phyloP scores from a whole-genome alignment of 352 stramenopile species.

The Phytopythium vexans region DNA sequence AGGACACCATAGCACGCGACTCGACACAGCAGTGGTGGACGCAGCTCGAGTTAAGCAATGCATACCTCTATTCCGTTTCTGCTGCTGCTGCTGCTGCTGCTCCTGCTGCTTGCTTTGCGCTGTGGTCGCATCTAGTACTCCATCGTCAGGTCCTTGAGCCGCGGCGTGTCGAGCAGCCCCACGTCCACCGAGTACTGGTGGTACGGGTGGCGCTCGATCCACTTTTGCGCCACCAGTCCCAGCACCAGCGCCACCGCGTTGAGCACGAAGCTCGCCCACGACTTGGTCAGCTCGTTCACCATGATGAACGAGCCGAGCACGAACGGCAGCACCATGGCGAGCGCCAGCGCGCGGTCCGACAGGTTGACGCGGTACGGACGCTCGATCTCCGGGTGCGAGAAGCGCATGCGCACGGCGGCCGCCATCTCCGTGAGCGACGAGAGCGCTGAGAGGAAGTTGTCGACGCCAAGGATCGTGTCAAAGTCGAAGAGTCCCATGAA shows the following conservation, averaged over 20 bases:
- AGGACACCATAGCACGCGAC: too few species aligned
- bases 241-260: slow-evolving; percentile 49
- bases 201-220: slow-evolving; percentile 59
- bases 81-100: too few species aligned
- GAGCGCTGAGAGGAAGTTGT: slow-evolving; percentile 93
- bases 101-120: background rate
- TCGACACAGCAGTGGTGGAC: too few species aligned
- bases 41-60: too few species aligned
- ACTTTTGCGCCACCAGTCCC: slow-evolving; percentile 56
- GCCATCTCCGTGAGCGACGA: slow-evolving; percentile 89
- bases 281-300: slow-evolving; percentile 68
- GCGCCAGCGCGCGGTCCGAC: slow-evolving; percentile 41
- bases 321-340: slow-evolving; percentile 51
- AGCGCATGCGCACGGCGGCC: slow-evolving; percentile 89
- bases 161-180: slow-evolving; percentile 31
- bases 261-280: slow-evolving; percentile 41
- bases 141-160: slow-evolving; percentile 42
- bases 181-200: slow-evolving; percentile 37
- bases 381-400: slow-evolving; percentile 62
- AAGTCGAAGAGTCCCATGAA: slow-evolving; percentile 89
- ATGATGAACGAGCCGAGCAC: slow-evolving; percentile 59
- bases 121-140: slow-evolving; percentile 27
- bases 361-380: slow-evolving; percentile 78
- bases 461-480: slow-evolving; percentile 84
- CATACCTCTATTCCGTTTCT: too few species aligned